These are phyloP conservation scores for Sclerotinia trifoliorum DNA, from an alignment of 2,329 filamentous ascomycete species.

Conservation along the genomic window DNA sequence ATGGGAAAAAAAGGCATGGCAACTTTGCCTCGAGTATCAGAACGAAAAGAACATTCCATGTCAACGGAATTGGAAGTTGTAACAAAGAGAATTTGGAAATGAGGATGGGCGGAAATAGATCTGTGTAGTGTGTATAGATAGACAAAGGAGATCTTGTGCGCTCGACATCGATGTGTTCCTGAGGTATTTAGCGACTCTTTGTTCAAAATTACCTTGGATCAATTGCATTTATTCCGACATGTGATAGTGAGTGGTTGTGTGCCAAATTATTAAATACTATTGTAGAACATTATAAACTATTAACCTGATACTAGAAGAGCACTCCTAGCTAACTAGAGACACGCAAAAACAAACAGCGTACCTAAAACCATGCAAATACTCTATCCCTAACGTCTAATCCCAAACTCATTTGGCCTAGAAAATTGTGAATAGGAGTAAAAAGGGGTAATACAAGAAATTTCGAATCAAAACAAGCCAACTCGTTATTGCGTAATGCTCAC, in stretches of 20 bases:
- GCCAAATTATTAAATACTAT: background rate
- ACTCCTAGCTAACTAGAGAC: background rate
- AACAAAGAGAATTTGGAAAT: background rate
- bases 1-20: background rate
- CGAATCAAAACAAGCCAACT: background rate
- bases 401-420: background rate
- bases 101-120: background rate
- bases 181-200: background rate
- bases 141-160: background rate
- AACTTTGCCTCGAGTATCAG: background rate
- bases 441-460: background rate
- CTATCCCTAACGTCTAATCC: background rate
- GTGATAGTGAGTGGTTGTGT: background rate
- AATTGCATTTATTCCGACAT: background rate
- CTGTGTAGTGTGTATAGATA: background rate
- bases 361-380: background rate
- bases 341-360: background rate
- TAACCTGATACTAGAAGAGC: background rate
- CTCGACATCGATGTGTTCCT: background rate
- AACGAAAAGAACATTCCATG: conserved; percentile 10
- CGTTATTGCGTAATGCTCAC: conserved; percentile 5
- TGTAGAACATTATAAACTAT: background rate
- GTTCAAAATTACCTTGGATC: background rate
- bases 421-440: background rate
- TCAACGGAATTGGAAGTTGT: background rate